Evolutionary conservation across 108 stramenopile species (phyloP).

Genomic region (Skeletonema marinoi): DNA sequence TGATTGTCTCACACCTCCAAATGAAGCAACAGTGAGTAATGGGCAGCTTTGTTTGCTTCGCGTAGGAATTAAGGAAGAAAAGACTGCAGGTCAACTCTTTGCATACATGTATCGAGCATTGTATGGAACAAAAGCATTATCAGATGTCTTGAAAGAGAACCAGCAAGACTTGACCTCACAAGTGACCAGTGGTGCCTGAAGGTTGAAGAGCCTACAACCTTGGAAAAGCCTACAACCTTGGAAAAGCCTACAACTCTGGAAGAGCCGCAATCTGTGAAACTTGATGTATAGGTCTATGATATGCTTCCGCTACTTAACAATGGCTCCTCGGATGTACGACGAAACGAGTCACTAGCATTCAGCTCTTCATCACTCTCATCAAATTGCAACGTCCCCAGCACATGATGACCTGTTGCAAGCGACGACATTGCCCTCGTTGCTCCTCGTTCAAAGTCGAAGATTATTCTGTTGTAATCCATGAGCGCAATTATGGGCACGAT

Average conservation of each 20-base stretch:
- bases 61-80: constrained; percentile 24
- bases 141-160: constrained; percentile 19
- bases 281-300: not conserved
- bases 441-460: constrained; percentile 39
- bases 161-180: too few species aligned
- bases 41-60: constrained; percentile 28
- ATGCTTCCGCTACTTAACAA: not conserved
- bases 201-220: too few species aligned
- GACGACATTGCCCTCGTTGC: constrained; percentile 38
- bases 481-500: constrained; percentile 66
- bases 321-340: not conserved
- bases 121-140: constrained; percentile 32
- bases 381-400: not conserved
- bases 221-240: not conserved
- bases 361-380: not conserved
- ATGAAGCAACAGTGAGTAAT: constrained; percentile 27
- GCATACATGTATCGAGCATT: constrained; percentile 33
- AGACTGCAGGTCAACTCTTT: constrained; percentile 34
- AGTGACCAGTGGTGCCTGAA: too few species aligned
- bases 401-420: constrained; percentile 24
- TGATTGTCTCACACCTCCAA: constrained; percentile 13
- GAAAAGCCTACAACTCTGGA: not conserved
- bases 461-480: constrained; percentile 64
- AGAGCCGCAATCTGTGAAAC: not conserved
- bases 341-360: not conserved